A percentile compares a stretch with the other conserved stretches of the same genome.
phyloP scores from a whole-genome alignment of 2,329 filamentous ascomycete genomes.

The Scedosporium boydii region DNA sequence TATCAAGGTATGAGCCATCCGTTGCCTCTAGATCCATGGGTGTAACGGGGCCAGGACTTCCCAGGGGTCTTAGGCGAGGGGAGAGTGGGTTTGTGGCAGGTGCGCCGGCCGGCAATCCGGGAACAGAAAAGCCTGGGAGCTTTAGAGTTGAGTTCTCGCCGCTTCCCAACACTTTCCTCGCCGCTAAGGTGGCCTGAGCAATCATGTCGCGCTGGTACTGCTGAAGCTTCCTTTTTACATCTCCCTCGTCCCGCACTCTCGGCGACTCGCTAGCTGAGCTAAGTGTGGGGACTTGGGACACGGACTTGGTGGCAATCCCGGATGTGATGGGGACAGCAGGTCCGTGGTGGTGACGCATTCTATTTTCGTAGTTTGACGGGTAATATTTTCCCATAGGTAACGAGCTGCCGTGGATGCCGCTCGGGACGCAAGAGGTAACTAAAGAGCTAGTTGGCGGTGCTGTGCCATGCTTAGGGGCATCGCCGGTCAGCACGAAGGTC shows the following conservation, averaged over 20 bases:
- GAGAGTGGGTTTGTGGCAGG: constrained; percentile 31
- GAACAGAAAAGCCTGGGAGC: not conserved
- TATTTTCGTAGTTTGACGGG: constrained; percentile 48
- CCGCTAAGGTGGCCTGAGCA: constrained; percentile 42
- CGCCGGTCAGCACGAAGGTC: not conserved
- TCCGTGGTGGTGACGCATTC: constrained; percentile 15
- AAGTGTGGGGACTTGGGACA: constrained; percentile 21
- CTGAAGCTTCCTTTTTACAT: constrained; percentile 40
- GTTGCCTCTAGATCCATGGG: constrained; percentile 45
- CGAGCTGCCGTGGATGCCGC: constrained; percentile 34
- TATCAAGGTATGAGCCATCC: constrained; percentile 13
- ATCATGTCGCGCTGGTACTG: constrained; percentile 56
- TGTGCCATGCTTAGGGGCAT: not conserved
- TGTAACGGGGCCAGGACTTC: constrained; percentile 51
- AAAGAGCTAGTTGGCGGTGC: not conserved
- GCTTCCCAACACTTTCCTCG: constrained; percentile 20
- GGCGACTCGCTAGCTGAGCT: not conserved
- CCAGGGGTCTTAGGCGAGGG: constrained; percentile 40
- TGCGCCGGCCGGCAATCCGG: not conserved
- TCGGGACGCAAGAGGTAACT: constrained; percentile 40
- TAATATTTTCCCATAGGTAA: constrained; percentile 55
- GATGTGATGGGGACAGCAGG: constrained; percentile 14
- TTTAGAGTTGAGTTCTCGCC: constrained; percentile 6
- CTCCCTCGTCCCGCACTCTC: constrained; percentile 19
- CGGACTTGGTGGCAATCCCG: constrained; percentile 21